Base-by-base conservation (phyloP, 2,329 filamentous ascomycete genomes). In the Pseudopyricularia cyperi region DNA sequence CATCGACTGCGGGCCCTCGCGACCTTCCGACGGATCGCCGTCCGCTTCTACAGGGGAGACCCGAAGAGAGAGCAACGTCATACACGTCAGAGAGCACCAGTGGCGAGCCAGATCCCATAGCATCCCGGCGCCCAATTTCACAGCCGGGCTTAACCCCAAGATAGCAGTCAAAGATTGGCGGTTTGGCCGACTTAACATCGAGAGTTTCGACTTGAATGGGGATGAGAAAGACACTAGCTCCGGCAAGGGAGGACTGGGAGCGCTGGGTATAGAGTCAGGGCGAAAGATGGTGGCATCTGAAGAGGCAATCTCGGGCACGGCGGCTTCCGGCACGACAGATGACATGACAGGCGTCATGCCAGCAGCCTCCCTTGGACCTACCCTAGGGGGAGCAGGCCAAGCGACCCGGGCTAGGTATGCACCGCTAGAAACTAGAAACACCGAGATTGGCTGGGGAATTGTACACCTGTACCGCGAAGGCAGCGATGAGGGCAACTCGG, bases 381-480 rank as follows among this genome's bases (percentile, higher is more conserved):
- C 69, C 26, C 70, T 78, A 50, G 72, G 75, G 8, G 72, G 74
- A 26, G 75, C 80, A 6, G 87, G 86, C 6, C 79, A 85, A 50
- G 83, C 87, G 54, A 95, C 90, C 1, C 95, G 90, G 65, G 93
- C 88, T 5, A 76, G 79, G 56, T 95, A 85, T 62, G 71, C 87
- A 19, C 82, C 86, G 1, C 73, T 91, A 1, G 78, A 84, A 52
- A 78, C 81, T 15, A 80, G 75, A 59, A 80, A 85, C 52, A 89
- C 88, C 1, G 85, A 95, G 54, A 75, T 89, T 1, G 87, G 89
- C 42, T 96, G 89, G 85, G 93, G 93, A 1, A 81, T 97, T 14
- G 89, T 98, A 2, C 93, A 96, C 65, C 77, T 98, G 28, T 98
- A 96, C 65, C 80, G 90, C 9, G 91, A 97, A 66, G 79, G 79